Base-by-base conservation (phyloP, 345 rosid species). In the Turritis glabra region DNA sequence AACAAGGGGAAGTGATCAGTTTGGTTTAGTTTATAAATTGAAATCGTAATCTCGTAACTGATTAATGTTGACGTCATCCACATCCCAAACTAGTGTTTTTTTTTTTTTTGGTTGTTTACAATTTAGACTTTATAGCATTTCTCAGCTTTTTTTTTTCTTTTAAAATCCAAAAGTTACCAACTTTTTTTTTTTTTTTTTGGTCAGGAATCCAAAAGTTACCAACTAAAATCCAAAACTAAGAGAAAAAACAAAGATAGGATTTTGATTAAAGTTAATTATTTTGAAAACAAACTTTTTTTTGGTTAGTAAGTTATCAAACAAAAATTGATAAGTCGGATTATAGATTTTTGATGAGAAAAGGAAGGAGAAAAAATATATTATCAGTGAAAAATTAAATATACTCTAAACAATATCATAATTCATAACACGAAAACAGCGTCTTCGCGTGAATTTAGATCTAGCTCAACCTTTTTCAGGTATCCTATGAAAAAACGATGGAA, bases 31-130 rank as follows among this genome's bases (percentile, higher is more conserved):
- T 38, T 5, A 17, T 30, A 51, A 56, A 23, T 58, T 18, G 32
- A 47, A 67, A 46, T 52, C 64, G 47, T 54, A 64, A 35, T 68
- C 64, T 74, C 62, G 54, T 27, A 26, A 75, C 61, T 11, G 64
- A 69, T 69, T 27, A 8, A 6, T 69, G 66, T 38, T 76, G 52
- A 76, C 75, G 71, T 76, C 75, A 76, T 43, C 66, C 52, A 2
- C 9, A 71, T 59, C 67, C 48, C 8, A 19, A 57, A 33, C 26
- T 57, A 55, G 1, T 54, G 37, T 54, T 41, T 5, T 41, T 14
- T 12, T 37, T 13, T 40, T 40, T 14, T 40, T 14, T 1, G 5
- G 14, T 40, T 3, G n/a, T n/a, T n/a, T n/a, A n/a, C n/a, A n/a
- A n/a, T n/a, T n/a, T n/a, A n/a, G n/a, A n/a, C n/a, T n/a, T n/a